Conservation (phyloP, 345 rosid genomes). For the Bruguiera sexangula region DNA sequence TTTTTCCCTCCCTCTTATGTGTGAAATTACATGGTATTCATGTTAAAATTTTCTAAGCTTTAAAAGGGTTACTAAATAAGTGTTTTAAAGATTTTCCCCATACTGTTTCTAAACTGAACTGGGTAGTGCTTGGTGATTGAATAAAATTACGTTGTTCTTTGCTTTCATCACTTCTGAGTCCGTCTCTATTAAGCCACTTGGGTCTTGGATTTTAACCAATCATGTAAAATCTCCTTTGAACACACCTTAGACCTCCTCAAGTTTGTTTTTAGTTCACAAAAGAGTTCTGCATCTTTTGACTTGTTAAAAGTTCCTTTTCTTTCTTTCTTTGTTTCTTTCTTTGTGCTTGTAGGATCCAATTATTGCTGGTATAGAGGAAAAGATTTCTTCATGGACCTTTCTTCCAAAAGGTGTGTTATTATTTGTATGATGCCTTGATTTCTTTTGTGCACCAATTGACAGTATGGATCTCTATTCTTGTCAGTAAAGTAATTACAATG, state of each 20-base stretch:
- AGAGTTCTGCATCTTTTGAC: background rate
- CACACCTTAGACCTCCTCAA: no score
- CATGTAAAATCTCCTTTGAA: background rate
- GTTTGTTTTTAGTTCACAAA: no score
- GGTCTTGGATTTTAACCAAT: background rate
- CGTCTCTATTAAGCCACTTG: background rate
- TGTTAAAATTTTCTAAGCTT: no score
- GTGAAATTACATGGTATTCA: background rate
- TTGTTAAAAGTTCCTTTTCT: background rate
- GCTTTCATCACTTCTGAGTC: background rate
- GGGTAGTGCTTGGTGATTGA: background rate
- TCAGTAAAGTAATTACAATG: background rate
- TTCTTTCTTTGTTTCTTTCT: background rate
- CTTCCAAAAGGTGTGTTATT: slow-evolving; percentile 76
- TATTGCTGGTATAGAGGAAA: slow-evolving; percentile 83
- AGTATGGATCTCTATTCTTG: background rate
- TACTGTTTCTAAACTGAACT: background rate
- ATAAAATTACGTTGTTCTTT: background rate
- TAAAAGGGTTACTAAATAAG: no score
- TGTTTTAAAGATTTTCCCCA: background rate
- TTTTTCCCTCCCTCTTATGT: background rate
- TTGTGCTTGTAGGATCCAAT: slow-evolving; percentile 64
- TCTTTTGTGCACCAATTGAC: background rate
- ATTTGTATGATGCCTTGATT: background rate
- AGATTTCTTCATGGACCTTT: slow-evolving; percentile 90